Base-by-base conservation (phyloP, 2,329 filamentous ascomycete genomes). In the Apiospora koreana region DNA sequence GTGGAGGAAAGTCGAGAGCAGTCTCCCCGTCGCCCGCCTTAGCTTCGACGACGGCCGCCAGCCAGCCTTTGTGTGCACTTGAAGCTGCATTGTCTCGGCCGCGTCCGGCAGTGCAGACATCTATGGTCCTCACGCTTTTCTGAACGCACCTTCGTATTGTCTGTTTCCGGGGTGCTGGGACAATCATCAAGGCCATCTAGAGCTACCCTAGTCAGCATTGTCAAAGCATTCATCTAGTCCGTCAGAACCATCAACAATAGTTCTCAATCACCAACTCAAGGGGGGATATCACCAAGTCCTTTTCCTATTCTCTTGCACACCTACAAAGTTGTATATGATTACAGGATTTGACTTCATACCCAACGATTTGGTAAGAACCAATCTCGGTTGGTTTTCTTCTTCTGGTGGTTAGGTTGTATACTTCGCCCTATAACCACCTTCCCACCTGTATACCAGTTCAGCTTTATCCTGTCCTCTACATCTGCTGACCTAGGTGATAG, bases 221-320 rank as follows among this genome's bases (percentile, higher is more conserved):
- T 48, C 66, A 68, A 31, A 43, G 41, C 66, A 68, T 68, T 68
- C 66, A 50, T 68, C 66, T 68, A 68, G 43, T n/a, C 25, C 64
- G 64, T n/a, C 64, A 66, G 42, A 66, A 43, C 64, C 64, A 66
- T 31, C 64, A 66, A 66, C 38, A 66, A 45, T 28, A 66, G 54
- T 62, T 38, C 31, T 62, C 54, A 35, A 62, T n/a, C 54, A 62
- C 54, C 54, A 62, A 62, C 54, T 62, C 54, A 38, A 62, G 31
- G 54, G 54, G 54, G 54, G 31, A 31, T 38, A 38, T 31, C 18
- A 38, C 38, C 54, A 35, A 62, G 54, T 62, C 54, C 54, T 38
- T 62, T 46, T 62, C 54, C 25, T n/a, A 31, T 58, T 58, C 8
- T 58, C 50, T 31, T 58, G 50, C 50, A 58, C 28, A 58, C 16